Percentiles rank a stretch among this genome's conserved stretches.
phyloP scores from a whole-genome alignment of 148 eudicot genomes.

The Rhododendron kiyosumense region DNA sequence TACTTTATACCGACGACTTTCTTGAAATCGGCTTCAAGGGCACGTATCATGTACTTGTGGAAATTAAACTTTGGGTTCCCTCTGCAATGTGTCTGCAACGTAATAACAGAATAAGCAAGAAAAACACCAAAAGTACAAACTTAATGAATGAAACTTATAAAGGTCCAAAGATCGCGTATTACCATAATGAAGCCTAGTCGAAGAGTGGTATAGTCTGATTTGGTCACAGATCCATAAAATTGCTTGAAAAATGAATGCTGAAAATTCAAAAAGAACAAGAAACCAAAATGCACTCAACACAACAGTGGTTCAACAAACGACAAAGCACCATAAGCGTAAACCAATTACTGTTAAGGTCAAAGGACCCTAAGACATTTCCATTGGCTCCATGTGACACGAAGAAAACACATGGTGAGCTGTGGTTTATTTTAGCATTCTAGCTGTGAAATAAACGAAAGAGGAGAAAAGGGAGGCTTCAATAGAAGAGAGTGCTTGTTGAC shows the following conservation, averaged over 20 bases:
- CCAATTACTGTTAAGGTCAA: neutral
- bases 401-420: neutral
- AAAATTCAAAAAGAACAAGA: conserved; percentile 1
- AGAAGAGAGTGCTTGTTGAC: neutral
- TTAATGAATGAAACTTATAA: neutral
- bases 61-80: conserved; percentile 79
- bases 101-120: conserved; percentile 9
- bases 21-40: conserved; percentile 89
- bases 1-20: conserved; percentile 90
- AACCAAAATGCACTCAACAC: neutral
- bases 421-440: neutral
- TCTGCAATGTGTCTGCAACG: conserved; percentile 67
- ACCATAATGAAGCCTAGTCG: conserved; percentile 83
- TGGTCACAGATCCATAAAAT: conserved; percentile 86
- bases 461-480: neutral
- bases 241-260: conserved; percentile 84
- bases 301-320: neutral
- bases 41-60: conserved; percentile 95
- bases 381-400: neutral
- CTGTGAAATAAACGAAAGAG: neutral
- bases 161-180: neutral
- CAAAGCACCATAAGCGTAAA: neutral
- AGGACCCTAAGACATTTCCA: neutral
- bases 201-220: conserved; percentile 67
- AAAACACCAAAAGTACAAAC: neutral